Conservation (phyloP, 208 protist genomes). For the Leptomonas seymouri region DNA sequence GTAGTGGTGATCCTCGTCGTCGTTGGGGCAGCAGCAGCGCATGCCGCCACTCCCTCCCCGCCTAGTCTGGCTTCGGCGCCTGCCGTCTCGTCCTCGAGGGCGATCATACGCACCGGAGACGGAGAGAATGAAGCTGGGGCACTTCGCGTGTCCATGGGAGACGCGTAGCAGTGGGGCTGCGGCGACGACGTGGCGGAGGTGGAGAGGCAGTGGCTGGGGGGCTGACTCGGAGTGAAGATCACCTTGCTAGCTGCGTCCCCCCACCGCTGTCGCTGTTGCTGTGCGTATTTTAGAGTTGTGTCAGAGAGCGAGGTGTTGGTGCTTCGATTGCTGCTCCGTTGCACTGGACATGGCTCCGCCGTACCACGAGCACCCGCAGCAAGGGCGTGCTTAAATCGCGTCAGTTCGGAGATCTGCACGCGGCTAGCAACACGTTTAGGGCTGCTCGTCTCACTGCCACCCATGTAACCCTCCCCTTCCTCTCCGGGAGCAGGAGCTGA, state of each 20-base stretch:
- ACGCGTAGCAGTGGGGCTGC: not conserved
- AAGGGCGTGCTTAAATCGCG: constrained; percentile 22
- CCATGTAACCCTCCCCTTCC: constrained; percentile 3
- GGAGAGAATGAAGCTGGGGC: too few species aligned
- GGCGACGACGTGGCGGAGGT: constrained; percentile 6
- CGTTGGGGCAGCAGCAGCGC: too few species aligned
- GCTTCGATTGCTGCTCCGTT: not conserved
- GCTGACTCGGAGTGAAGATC: not conserved
- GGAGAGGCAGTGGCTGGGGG: not conserved
- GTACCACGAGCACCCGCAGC: constrained; percentile 8
- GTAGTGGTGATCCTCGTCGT: too few species aligned
- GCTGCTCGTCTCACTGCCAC: constrained; percentile 1
- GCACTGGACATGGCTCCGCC: not conserved
- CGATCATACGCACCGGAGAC: too few species aligned
- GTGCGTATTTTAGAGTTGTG: not conserved
- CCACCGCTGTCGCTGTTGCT: constrained; percentile 11
- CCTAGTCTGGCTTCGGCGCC: too few species aligned
- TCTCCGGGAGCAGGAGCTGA: not conserved
- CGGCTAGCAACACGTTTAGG: not conserved
- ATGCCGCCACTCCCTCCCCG: too few species aligned
- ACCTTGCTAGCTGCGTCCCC: not conserved
- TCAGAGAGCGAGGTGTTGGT: too few species aligned
- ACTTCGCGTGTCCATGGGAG: too few species aligned
- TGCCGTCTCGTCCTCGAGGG: too few species aligned
- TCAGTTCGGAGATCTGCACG: constrained; percentile 29